Percentiles rank a stretch among this genome's conserved stretches.
Evolutionary conservation across 208 protist species (phyloP).

Genomic region (Naegleria lovaniensis): DNA sequence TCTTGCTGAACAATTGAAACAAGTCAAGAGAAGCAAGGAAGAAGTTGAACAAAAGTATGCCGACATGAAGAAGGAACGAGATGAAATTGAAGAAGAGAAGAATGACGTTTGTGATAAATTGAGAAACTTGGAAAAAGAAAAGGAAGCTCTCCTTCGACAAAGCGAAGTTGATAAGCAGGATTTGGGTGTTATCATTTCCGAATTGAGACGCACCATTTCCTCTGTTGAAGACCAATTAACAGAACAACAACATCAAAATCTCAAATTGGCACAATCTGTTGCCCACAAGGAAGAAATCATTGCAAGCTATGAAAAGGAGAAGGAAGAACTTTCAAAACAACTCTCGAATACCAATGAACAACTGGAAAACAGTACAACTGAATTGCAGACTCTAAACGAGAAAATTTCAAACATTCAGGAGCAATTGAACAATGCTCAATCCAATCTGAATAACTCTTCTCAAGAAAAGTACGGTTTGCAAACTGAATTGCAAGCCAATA

Average conservation of each 20-base stretch:
- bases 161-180: neutral
- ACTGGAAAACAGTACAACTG: neutral
- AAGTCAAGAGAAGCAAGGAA: neutral
- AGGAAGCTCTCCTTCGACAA: neutral
- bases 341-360: neutral
- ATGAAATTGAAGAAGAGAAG: neutral
- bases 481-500: neutral
- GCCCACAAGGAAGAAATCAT: neutral
- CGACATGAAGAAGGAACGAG: neutral
- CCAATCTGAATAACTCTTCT: neutral
- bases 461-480: neutral
- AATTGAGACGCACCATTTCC: neutral
- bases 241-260: neutral
- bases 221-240: neutral
- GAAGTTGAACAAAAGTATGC: neutral
- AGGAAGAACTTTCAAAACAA: neutral
- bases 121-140: neutral
- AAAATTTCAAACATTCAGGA: neutral
- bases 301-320: neutral
- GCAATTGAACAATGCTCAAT: neutral
- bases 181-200: neutral
- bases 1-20: neutral
- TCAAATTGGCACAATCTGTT: neutral
- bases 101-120: neutral
- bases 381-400: neutral